These are phyloP conservation scores for Coemansia sp. DNA, from an alignment of 192 early-diverging fungal genomes.

Conservation along the genomic window DNA sequence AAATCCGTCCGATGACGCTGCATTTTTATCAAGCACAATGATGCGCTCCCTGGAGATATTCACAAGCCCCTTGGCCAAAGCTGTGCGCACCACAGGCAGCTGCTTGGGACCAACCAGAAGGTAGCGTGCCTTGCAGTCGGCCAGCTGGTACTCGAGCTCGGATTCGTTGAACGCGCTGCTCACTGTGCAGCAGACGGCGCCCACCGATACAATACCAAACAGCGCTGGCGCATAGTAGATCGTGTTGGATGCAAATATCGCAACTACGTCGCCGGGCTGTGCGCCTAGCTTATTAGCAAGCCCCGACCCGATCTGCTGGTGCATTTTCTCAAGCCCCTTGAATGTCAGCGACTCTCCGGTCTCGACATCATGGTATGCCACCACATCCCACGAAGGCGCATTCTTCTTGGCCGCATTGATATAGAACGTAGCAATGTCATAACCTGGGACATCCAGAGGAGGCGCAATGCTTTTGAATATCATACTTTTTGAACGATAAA, in stretches of 20 bases:
- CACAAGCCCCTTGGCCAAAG: constrained; percentile 7
- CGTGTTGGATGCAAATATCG: constrained; percentile 33
- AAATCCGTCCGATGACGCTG: constrained; percentile 23
- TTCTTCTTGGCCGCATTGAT: constrained; percentile 17
- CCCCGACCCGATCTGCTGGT: constrained; percentile 23
- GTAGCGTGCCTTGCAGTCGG: constrained; percentile 58
- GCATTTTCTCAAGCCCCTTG: constrained; percentile 12
- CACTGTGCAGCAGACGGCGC: constrained; percentile 33
- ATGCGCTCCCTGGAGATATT: constrained; percentile 11
- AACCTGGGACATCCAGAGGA: constrained; percentile 21
- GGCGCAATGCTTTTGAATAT: constrained; percentile 40
- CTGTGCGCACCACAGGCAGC: constrained; percentile 20
- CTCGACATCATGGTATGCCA: constrained; percentile 28
- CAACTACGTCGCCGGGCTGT: constrained; percentile 21
- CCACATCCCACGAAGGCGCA: constrained; percentile 1
- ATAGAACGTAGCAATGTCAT: constrained; percentile 28
- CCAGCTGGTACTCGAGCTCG: constrained; percentile 71
- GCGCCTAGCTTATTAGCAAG: constrained; percentile 19
- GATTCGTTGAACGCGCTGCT: constrained; percentile 57
- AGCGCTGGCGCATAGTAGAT: constrained; percentile 32
- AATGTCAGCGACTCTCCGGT: constrained; percentile 20
- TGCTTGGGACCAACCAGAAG: constrained; percentile 61
- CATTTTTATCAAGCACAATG: constrained; percentile 57
- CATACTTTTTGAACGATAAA: constrained; percentile 20
- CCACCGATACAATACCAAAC: constrained; percentile 29